These are phyloP conservation scores for Aspergillus sp. DNA, from an alignment of 2,329 filamentous ascomycete species.

Conservation along the genomic window DNA sequence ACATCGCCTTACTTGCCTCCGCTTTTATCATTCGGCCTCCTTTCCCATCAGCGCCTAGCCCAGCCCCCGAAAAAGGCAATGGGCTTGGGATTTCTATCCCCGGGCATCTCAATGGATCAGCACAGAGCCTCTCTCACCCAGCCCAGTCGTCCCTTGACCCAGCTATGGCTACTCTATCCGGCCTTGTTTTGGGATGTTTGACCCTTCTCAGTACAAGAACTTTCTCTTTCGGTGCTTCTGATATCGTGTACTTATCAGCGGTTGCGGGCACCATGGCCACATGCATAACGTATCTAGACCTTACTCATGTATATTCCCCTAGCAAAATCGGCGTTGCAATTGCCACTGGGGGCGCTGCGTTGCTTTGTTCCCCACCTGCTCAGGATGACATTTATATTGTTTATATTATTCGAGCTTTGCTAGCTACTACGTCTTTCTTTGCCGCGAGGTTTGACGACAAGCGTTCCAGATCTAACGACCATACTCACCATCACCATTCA, in stretches of 20 bases:
- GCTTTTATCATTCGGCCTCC: slow-evolving; percentile 52
- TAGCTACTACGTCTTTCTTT: slow-evolving; percentile 32
- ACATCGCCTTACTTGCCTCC: slow-evolving; percentile 47
- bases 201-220: slow-evolving; percentile 23
- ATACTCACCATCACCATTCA: slow-evolving; percentile 33
- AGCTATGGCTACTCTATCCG: slow-evolving; percentile 28
- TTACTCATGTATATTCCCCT: slow-evolving; percentile 26
- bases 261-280: slow-evolving; percentile 26
- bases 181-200: slow-evolving; percentile 24
- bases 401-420: slow-evolving; percentile 27
- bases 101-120: neutral
- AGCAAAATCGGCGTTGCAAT: slow-evolving; percentile 33
- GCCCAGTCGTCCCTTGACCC: slow-evolving; percentile 24
- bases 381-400: slow-evolving; percentile 26
- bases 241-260: slow-evolving; percentile 24
- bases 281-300: slow-evolving; percentile 26
- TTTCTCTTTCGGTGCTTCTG: slow-evolving; percentile 21
- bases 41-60: slow-evolving; percentile 26
- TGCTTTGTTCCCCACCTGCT: slow-evolving; percentile 31
- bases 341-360: slow-evolving; percentile 25
- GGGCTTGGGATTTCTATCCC: slow-evolving; percentile 23
- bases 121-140: slow-evolving; percentile 14
- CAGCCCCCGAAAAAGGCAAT: slow-evolving; percentile 17
- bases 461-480: slow-evolving; percentile 24
- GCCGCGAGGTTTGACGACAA: slow-evolving; percentile 34